Evolutionary conservation across 176 grass and related monocot species (phyloP).

Genomic region (Triticum timopheevii): DNA sequence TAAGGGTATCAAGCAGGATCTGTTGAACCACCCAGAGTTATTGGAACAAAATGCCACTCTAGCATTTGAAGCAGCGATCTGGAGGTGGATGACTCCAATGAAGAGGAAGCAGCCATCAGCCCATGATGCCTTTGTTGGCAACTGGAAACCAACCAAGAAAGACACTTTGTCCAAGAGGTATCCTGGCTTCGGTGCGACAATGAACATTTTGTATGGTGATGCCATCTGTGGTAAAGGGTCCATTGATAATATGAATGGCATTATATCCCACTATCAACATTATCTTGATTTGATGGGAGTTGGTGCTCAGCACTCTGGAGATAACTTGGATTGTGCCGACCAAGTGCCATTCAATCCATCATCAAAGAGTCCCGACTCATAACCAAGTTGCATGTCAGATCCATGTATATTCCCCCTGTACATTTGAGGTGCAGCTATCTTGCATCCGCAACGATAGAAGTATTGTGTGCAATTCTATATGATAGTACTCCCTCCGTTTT

Average conservation of each 20-base stretch:
- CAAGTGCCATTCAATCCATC: slow-evolving; percentile 72
- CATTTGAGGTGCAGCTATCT: not conserved
- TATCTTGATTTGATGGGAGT: slow-evolving; percentile 87
- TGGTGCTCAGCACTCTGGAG: slow-evolving; percentile 49
- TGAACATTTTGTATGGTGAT: slow-evolving; percentile 86
- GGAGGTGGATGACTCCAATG: slow-evolving; percentile 97
- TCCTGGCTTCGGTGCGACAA: slow-evolving; percentile 84
- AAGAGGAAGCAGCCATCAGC: slow-evolving; percentile 86
- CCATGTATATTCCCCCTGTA: not conserved
- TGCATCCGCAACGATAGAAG: slow-evolving; percentile 2
- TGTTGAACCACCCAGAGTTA: slow-evolving; percentile 89
- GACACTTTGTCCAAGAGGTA: slow-evolving; percentile 73
- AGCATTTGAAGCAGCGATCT: slow-evolving; percentile 87
- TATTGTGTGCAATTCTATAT: not conserved
- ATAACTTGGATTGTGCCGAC: slow-evolving; percentile 80
- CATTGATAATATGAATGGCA: slow-evolving; percentile 61
- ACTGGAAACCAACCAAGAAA: slow-evolving; percentile 86
- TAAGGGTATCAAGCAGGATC: slow-evolving; percentile 67
- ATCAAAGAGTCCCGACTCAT: slow-evolving; percentile 28
- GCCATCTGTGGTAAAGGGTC: slow-evolving; percentile 61
- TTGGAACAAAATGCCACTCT: slow-evolving; percentile 86
- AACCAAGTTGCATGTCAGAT: slow-evolving; percentile 13
- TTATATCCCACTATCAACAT: slow-evolving; percentile 72
- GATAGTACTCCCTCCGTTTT: not conserved
- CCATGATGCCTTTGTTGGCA: slow-evolving; percentile 87